Percentiles rank a stretch among this genome's conserved stretches.
Conservation (phyloP, 352 stramenopile species). For the Phytophthora rubi region DNA sequence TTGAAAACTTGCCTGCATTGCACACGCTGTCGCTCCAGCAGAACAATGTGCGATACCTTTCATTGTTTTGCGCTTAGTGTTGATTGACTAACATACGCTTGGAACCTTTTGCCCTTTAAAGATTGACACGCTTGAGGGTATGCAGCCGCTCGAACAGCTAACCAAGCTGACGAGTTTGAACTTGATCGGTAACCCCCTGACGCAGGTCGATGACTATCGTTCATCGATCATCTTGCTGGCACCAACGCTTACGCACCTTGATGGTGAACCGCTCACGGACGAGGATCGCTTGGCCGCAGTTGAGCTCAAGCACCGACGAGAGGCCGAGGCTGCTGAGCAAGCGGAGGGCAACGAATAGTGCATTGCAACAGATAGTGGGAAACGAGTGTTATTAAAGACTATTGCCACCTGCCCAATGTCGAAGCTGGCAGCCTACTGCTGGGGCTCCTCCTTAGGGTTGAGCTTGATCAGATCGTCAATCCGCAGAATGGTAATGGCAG, state of each 20-base stretch:
- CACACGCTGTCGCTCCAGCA: slow-evolving; percentile 55
- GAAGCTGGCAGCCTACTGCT: slow-evolving; percentile 64
- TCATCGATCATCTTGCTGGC: slow-evolving; percentile 56
- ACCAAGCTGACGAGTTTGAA: slow-evolving; percentile 49
- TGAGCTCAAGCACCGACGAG: slow-evolving; percentile 59
- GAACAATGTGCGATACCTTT: slow-evolving; percentile 53
- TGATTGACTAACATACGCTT: neutral
- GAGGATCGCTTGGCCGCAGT: slow-evolving; percentile 69
- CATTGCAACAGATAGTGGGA: slow-evolving; percentile 23
- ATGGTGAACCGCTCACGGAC: slow-evolving; percentile 59
- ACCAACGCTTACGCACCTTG: slow-evolving; percentile 64
- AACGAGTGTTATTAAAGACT: slow-evolving; percentile 59
- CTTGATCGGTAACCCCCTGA: slow-evolving; percentile 61
- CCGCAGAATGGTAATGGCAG: slow-evolving; percentile 99
- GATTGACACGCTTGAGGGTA: slow-evolving; percentile 58
- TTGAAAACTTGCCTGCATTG: slow-evolving; percentile 59
- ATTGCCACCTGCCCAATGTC: slow-evolving; percentile 35
- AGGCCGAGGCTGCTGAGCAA: slow-evolving; percentile 39
- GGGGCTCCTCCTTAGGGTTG: slow-evolving; percentile 87
- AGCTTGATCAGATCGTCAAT: slow-evolving; percentile 99
- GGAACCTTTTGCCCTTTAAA: slow-evolving; percentile 20
- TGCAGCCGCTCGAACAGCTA: slow-evolving; percentile 58
- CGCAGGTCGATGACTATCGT: slow-evolving; percentile 64
- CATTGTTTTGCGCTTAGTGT: neutral
- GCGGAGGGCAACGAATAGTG: slow-evolving; percentile 30